Evolutionary conservation across 2,329 filamentous ascomycete genomes (phyloP).

Genomic region (Rhynchosporium agropyri): DNA sequence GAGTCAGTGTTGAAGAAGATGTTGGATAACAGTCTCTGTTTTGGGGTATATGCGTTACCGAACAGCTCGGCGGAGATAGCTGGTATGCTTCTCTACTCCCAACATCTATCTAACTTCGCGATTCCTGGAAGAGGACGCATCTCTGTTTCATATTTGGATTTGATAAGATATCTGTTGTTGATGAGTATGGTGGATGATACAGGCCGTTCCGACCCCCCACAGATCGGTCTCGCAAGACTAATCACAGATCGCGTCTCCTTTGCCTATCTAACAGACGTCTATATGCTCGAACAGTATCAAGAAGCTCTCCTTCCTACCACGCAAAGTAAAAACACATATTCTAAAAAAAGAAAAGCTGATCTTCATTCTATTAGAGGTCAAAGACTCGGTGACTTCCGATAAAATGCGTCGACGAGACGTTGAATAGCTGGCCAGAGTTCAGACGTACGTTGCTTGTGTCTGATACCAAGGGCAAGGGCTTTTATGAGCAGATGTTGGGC

Average conservation of each 20-base stretch:
- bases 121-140: too few species aligned
- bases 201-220: constrained; percentile 38
- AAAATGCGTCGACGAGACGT: constrained; percentile 58
- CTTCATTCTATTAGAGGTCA: constrained; percentile 43
- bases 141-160: neutral
- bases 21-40: constrained; percentile 60
- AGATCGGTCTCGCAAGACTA: constrained; percentile 63
- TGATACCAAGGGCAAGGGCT: constrained; percentile 21
- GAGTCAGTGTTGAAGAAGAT: constrained; percentile 53
- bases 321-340: too few species aligned
- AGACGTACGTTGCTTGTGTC: constrained; percentile 61
- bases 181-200: neutral
- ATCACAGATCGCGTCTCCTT: constrained; percentile 72
- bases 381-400: constrained; percentile 67
- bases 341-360: neutral
- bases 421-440: constrained; percentile 60
- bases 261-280: constrained; percentile 71
- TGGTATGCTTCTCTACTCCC: constrained; percentile 32
- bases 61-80: constrained; percentile 42
- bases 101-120: too few species aligned
- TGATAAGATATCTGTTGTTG: neutral
- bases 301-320: neutral
- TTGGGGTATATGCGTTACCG: constrained; percentile 56
- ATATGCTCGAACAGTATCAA: constrained; percentile 61
- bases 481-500: constrained; percentile 37